Conservation (phyloP, 2,329 filamentous ascomycete species). For the Cercospora canescens region DNA sequence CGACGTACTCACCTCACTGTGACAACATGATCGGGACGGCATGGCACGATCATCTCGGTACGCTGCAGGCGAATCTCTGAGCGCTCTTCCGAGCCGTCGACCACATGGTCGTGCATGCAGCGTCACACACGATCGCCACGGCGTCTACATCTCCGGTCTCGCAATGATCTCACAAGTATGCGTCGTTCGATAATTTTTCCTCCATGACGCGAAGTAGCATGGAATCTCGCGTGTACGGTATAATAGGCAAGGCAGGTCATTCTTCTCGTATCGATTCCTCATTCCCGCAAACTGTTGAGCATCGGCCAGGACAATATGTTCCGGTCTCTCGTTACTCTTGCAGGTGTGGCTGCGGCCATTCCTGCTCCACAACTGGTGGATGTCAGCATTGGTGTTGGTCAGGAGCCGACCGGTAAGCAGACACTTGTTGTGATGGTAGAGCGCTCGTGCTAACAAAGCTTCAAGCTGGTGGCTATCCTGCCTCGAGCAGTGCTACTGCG, state of each 20-base stretch:
- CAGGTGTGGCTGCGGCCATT: constrained; percentile 15
- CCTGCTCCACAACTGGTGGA: constrained; percentile 12
- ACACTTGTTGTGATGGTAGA: not conserved
- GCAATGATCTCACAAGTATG: constrained; percentile 1
- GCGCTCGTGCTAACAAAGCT: not conserved
- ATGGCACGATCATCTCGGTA: constrained; percentile 1
- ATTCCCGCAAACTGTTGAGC: not conserved
- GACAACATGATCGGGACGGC: not conserved
- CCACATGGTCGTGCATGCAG: not conserved
- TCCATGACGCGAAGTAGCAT: not conserved
- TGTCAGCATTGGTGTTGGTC: not conserved
- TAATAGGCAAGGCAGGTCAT: not conserved
- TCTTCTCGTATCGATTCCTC: not conserved
- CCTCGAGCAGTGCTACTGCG: not conserved
- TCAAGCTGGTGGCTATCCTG: not conserved
- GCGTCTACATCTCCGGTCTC: not conserved
- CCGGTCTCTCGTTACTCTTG: constrained; percentile 11
- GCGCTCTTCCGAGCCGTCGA: not conserved
- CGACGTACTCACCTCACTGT: not conserved
- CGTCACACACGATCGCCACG: not conserved
- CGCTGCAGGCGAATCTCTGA: not conserved
- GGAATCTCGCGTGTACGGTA: not conserved
- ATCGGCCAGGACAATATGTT: constrained; percentile 12
- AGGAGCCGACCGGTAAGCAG: not conserved
- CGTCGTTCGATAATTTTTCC: not conserved